Conservation (phyloP, 169 alveolate genomes). For the Cryptosporidium canis region DNA sequence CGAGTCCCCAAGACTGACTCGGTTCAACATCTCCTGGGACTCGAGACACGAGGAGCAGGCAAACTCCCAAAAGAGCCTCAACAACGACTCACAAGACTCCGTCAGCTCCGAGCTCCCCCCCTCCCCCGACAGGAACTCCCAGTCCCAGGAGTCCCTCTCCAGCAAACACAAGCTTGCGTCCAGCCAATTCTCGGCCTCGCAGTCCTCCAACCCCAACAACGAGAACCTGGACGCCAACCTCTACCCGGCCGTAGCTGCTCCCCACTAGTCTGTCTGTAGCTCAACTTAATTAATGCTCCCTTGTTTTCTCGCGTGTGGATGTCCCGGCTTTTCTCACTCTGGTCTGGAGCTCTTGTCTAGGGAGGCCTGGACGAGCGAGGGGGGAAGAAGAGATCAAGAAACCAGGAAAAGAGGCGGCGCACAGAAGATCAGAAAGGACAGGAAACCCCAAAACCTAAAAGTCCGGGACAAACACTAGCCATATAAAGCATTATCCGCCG, state of each 20-base stretch:
- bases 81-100: neutral
- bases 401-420: too few relatives aligned
- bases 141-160: neutral
- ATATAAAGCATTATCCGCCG: too few relatives aligned
- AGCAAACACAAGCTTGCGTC: neutral
- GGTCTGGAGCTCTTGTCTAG: too few relatives aligned
- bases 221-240: neutral
- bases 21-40: conserved; percentile 96
- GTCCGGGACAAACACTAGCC: too few relatives aligned
- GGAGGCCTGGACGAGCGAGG: too few relatives aligned
- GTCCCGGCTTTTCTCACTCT: neutral
- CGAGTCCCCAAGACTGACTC: conserved; percentile 97
- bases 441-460: too few relatives aligned
- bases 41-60: conserved; percentile 44
- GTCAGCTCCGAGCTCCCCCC: neutral
- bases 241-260: neutral
- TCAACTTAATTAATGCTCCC: neutral
- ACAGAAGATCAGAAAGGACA: too few relatives aligned
- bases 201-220: neutral
- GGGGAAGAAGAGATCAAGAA: too few relatives aligned
- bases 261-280: neutral
- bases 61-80: neutral
- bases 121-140: neutral
- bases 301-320: too few relatives aligned
- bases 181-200: neutral